Evolutionary conservation across 805 yeast species (phyloP).

Genomic region (Candida fluviatilis): DNA sequence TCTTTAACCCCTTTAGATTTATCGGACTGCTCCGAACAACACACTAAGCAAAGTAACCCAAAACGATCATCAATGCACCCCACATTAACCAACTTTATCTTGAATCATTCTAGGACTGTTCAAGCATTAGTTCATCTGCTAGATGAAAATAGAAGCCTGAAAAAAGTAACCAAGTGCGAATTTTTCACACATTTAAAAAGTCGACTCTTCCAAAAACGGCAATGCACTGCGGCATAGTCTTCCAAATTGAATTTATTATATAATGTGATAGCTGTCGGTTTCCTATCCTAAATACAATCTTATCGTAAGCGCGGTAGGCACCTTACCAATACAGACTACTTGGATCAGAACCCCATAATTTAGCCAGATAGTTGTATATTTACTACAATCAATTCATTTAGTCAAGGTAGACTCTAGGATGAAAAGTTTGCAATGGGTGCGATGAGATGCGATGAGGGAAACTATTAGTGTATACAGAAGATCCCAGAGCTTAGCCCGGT

Average conservation of each 20-base stretch:
- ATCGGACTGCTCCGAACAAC: too few relatives aligned
- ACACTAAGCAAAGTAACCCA: not conserved
- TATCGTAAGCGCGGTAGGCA: not conserved
- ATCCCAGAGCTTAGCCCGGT: too few relatives aligned
- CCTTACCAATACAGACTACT: too few relatives aligned
- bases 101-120: too few relatives aligned
- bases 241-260: not conserved
- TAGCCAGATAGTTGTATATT: too few relatives aligned
- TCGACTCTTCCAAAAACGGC: not conserved
- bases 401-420: too few relatives aligned
- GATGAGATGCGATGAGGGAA: too few relatives aligned
- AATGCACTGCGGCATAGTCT: not conserved
- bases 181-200: not conserved
- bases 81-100: not conserved
- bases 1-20: too few relatives aligned
- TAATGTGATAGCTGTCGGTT: not conserved
- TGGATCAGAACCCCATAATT: too few relatives aligned
- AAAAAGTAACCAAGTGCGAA: not conserved
- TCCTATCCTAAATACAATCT: slow-evolving; percentile 1
- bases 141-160: not conserved
- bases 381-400: not conserved
- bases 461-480: too few relatives aligned
- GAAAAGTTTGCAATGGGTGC: too few relatives aligned
- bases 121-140: too few relatives aligned
- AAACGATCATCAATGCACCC: not conserved